Percentiles rank a stretch among this genome's conserved stretches.
Conservation (phyloP, 306 rosid genomes). For the Clitoria ternatea region DNA sequence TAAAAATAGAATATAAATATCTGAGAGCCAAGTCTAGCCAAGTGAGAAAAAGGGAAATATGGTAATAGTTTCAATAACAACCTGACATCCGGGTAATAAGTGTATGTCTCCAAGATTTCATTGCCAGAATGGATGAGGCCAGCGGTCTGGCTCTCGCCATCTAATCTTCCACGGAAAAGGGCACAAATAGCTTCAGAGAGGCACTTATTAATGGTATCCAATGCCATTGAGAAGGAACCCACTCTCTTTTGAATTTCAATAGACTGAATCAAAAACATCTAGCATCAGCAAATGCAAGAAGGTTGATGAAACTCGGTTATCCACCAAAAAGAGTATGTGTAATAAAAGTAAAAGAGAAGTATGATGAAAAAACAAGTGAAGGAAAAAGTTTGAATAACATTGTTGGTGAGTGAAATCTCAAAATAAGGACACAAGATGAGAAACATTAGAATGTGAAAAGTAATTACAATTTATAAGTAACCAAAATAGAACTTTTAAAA, state of each 20-base stretch:
- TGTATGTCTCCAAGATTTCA: slow-evolving; percentile 75
- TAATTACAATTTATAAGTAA: not conserved
- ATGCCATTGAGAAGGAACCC: slow-evolving; percentile 89
- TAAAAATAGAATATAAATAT: not conserved
- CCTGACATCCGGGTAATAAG: slow-evolving; percentile 78
- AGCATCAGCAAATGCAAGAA: slow-evolving; percentile 16
- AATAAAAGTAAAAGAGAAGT: not conserved
- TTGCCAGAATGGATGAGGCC: slow-evolving; percentile 92
- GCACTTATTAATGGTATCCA: slow-evolving; percentile 92
- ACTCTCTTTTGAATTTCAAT: slow-evolving; percentile 93
- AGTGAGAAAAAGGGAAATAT: not conserved
- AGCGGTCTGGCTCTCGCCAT: slow-evolving; percentile 90
- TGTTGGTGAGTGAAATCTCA: not conserved
- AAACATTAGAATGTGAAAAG: not conserved
- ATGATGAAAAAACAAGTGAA: not conserved
- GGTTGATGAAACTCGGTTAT: slow-evolving; percentile 6
- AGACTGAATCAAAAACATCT: slow-evolving; percentile 46
- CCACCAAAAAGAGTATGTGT: not conserved
- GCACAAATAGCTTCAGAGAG: slow-evolving; percentile 92
- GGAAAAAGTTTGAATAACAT: not conserved
- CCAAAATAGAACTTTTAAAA: not conserved
- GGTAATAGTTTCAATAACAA: slow-evolving; percentile 26
- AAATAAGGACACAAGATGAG: not conserved
- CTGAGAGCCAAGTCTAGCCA: not conserved
- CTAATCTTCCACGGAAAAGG: slow-evolving; percentile 86